Base-by-base conservation (phyloP, 306 rosid genomes). In the Myrica gale region DNA sequence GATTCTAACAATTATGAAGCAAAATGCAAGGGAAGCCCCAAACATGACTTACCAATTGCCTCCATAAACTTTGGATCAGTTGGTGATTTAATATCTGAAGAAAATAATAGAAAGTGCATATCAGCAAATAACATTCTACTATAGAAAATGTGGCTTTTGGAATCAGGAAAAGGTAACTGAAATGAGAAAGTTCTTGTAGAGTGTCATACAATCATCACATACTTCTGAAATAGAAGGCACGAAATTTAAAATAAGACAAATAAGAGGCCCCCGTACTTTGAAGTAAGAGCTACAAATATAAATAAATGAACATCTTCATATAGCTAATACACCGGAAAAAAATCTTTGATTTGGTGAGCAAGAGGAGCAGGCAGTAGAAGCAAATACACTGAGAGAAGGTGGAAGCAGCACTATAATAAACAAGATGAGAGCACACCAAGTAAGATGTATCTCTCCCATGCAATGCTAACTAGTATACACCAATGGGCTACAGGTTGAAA, bases 61-160 rank as follows among this genome's bases (percentile, higher is more conserved):
- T 94, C 98, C 92, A 86, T 91, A 81, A 86, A 94, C 87, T 94
- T 94, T 41, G 96, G 93, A 84, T 94, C 95, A 62, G 79, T 82
- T 9, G 96, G 96, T 62, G 98, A 90, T 90, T 94, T 94, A 76
- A 94, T 46, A 78, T 91, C 98, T 94, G 93, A 77, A 71, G 68
- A 76, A 74, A 79, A 70, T 71, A 76, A 26, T 9, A 26, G 42
- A 23, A 60, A 60, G 70, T 4, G n/a, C 21, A 66, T 17, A 16
- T 10, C 20, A 66, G 70, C 42, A 21, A 66, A 66, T 48, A 19
- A n/a, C 3, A 41, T 66, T 42, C n/a, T n/a, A 42, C 50, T 41
- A 16, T 17, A 43, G 47, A 66, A 65, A 66, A 42, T 32, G 32
- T 42, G 32, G 46, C 19, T 66, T 10, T 6, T 17, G 50, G 48